A percentile compares a stretch with the other conserved stretches of the same genome.
phyloP scores from a whole-genome alignment of 768 basidiomycete species.

The Boletus vermiculosoides region DNA sequence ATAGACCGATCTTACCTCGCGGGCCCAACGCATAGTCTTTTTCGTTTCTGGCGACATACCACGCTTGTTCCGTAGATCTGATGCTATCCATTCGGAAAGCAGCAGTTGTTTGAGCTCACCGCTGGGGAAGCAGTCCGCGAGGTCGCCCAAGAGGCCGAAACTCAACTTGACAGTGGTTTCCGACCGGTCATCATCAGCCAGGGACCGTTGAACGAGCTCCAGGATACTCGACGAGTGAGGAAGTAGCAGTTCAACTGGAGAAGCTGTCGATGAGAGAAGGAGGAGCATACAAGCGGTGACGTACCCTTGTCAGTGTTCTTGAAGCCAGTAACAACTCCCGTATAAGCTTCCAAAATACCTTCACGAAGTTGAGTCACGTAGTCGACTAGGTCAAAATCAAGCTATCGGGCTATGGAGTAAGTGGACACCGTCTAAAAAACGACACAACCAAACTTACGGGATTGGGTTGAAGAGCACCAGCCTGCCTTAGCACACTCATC shows the following conservation, averaged over 20 bases:
- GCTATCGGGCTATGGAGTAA: slow-evolving; percentile 38
- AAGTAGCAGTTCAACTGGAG: slow-evolving; percentile 42
- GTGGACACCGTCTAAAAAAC: neutral
- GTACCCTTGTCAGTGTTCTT: slow-evolving; percentile 80
- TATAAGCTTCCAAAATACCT: slow-evolving; percentile 95
- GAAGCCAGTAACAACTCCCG: slow-evolving; percentile 87
- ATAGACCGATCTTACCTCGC: slow-evolving; percentile 60
- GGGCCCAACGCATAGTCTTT: slow-evolving; percentile 90
- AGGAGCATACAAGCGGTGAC: neutral
- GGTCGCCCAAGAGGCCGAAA: slow-evolving; percentile 88
- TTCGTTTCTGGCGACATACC: slow-evolving; percentile 77
- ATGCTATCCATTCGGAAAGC: slow-evolving; percentile 75
- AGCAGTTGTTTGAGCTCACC: slow-evolving; percentile 81
- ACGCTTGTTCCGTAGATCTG: slow-evolving; percentile 68
- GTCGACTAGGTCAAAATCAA: slow-evolving; percentile 88
- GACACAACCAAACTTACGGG: slow-evolving; percentile 52
- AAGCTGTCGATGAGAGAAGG: neutral
- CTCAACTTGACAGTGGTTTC: slow-evolving; percentile 73
- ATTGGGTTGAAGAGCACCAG: slow-evolving; percentile 83
- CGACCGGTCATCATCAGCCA: slow-evolving; percentile 79
- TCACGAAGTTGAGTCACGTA: slow-evolving; percentile 89
- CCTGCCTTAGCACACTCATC: slow-evolving; percentile 89
- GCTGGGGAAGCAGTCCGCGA: slow-evolving; percentile 82
- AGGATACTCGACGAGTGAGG: slow-evolving; percentile 73
- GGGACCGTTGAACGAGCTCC: slow-evolving; percentile 74